Base-by-base conservation (phyloP, 306 rosid genomes). In the Citrullus colocynthis region DNA sequence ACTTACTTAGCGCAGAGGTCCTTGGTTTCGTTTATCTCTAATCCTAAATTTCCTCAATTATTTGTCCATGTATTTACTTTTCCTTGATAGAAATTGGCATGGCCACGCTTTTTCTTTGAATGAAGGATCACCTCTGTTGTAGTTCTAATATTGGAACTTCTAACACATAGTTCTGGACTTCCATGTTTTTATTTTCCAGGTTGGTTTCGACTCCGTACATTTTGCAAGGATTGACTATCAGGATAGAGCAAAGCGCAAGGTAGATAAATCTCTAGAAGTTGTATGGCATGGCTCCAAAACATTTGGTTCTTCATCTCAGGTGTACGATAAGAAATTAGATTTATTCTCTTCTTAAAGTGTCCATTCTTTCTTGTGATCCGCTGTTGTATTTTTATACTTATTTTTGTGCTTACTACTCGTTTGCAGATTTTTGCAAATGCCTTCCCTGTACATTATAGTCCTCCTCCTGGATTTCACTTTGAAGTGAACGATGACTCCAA, bases 121-220 rank as follows among this genome's bases (percentile, higher is more conserved):
- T 67, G 74, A 5, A 10, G 16, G 54, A 67, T 67, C 39, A 42
- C 34, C 56, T 9, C 6, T 24, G 16, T 69, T 44, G 36, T 44
- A 42, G 34, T 44, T 15, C 56, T 42, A 11, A 20, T 4, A 12
- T 45, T 20, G 14, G 13, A 70, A 44, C 17, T 70, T 70, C 75
- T 54, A 21, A 21, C n/a, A 21, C 20, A 70, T 45, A 44, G 58
- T 45, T 71, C 21, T 70, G 20, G 57, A 71, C 41, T 71, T 7
- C 28, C 12, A 3, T 71, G 20, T 2, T 55, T 57, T 39, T 8
- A 6, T 6, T 63, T 41, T 84, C 83, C 90, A 94, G 98, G 82
- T 91, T 51, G 98, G 98, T 14, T 94, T 94, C 82, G 98, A 94
- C 51, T 94, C 98, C 9, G 87, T 94, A 9, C 98, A 94, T 85